Conservation (phyloP, 306 rosid genomes). For the Psophocarpus tetragonolobus region DNA sequence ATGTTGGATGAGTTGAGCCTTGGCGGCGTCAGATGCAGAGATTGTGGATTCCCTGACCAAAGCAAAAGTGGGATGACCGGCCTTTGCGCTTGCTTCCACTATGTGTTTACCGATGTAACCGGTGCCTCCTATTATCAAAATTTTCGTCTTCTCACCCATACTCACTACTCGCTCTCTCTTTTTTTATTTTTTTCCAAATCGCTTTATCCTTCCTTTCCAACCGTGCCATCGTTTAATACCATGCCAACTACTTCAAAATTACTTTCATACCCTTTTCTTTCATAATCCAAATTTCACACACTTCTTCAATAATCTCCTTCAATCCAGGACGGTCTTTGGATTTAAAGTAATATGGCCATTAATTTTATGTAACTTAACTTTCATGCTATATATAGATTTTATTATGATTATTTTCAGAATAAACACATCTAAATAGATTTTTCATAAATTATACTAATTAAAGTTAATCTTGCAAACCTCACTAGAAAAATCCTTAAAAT, state of each 20-base stretch:
- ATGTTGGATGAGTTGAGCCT: conserved; percentile 52
- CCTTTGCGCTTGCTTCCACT: conserved; percentile 78
- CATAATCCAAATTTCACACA: too few relatives aligned
- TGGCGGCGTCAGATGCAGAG: conserved; percentile 63
- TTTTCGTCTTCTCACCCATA: conserved; percentile 82
- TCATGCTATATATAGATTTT: too few relatives aligned
- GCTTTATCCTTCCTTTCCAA: neutral
- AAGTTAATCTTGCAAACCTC: too few relatives aligned
- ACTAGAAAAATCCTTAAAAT: neutral
- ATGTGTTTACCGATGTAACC: conserved; percentile 81
- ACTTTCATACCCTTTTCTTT: neutral
- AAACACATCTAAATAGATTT: too few relatives aligned
- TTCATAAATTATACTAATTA: too few relatives aligned
- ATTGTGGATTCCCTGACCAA: conserved; percentile 66
- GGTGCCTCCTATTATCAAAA: conserved; percentile 89
- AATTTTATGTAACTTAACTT: too few relatives aligned
- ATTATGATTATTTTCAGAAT: too few relatives aligned
- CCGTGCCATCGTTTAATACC: neutral
- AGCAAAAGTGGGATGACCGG: conserved; percentile 79
- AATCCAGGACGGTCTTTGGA: too few relatives aligned
- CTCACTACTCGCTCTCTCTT: neutral
- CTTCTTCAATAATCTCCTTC: too few relatives aligned
- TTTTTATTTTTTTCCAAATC: neutral
- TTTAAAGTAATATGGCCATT: too few relatives aligned
- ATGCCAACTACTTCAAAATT: neutral